Evolutionary conservation across 2,329 filamentous ascomycete genomes (phyloP).

Genomic region (Trichoderma sp.): DNA sequence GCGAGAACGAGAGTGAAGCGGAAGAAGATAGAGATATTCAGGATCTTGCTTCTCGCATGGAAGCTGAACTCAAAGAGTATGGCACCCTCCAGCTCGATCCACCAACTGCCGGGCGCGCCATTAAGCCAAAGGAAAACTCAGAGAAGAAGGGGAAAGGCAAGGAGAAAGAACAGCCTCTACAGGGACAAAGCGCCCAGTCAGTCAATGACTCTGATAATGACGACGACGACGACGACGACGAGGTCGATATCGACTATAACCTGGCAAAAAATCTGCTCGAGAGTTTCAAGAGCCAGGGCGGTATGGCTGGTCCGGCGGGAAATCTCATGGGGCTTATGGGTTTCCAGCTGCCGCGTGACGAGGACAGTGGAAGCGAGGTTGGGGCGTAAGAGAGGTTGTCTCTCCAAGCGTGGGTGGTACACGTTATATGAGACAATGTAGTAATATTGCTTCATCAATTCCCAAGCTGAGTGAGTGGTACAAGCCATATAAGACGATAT

Average conservation of each 20-base stretch:
- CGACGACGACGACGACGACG: constrained; percentile 57
- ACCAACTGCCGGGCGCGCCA: constrained; percentile 23
- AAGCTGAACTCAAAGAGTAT: constrained; percentile 70
- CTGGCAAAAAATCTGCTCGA: constrained; percentile 89
- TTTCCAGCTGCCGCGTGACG: constrained; percentile 77
- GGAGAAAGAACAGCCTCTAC: constrained; percentile 7
- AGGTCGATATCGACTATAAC: constrained; percentile 81
- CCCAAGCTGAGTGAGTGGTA: no score
- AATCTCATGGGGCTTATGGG: constrained; percentile 90
- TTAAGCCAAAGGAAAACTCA: constrained; percentile 9
- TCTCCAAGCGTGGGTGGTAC: no score
- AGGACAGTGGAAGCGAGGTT: constrained; percentile 48
- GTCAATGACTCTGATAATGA: neutral
- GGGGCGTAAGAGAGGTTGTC: neutral
- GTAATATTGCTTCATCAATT: no score
- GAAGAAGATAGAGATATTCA: constrained; percentile 64
- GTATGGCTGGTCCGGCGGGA: constrained; percentile 81
- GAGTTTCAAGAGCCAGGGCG: constrained; percentile 88
- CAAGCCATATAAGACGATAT: no score
- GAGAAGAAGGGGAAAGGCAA: constrained; percentile 7
- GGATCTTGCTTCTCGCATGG: constrained; percentile 69
- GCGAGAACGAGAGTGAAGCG: constrained; percentile 42
- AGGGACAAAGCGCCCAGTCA: constrained; percentile 38
- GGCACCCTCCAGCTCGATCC: constrained; percentile 64
- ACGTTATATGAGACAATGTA: no score